Percentiles rank a stretch among this genome's conserved stretches.
Conservation (phyloP, 495 filamentous ascomycete species). For the Friedmanniomyces endolithicus region DNA sequence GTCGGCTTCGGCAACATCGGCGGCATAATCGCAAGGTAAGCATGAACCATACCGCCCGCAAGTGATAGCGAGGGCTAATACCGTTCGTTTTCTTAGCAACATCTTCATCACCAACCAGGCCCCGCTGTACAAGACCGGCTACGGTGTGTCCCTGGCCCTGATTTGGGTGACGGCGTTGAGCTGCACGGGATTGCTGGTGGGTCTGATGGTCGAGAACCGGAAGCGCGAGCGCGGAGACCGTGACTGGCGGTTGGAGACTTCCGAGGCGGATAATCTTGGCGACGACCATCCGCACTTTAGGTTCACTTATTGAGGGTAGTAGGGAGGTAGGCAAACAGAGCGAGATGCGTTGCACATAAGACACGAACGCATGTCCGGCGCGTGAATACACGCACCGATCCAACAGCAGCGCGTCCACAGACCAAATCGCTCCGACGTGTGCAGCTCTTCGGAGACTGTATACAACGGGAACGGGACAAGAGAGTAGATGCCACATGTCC, state of each 20-base stretch:
- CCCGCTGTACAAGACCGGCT: constrained; percentile 31
- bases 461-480: too few relatives aligned
- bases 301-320: constrained; percentile 34
- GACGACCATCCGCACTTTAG: constrained; percentile 48
- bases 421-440: too few relatives aligned
- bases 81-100: constrained; percentile 8
- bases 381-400: too few relatives aligned
- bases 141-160: constrained; percentile 32
- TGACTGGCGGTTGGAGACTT: constrained; percentile 40
- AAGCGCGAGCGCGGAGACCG: constrained; percentile 38
- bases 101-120: constrained; percentile 29
- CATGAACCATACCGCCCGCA: background rate
- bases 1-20: constrained; percentile 38
- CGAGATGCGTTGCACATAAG: too few relatives aligned
- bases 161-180: constrained; percentile 37
- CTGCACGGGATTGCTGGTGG: constrained; percentile 33
- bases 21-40: constrained; percentile 28
- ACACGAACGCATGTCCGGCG: too few relatives aligned
- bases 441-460: too few relatives aligned
- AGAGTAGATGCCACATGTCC: too few relatives aligned
- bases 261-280: constrained; percentile 42
- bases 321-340: background rate
- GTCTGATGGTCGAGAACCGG: constrained; percentile 28
- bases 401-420: too few relatives aligned
- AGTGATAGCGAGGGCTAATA: background rate